A percentile compares a stretch with the other conserved stretches of the same genome.
Conservation (phyloP, 2,329 filamentous ascomycete genomes). For the Calonectria montana region DNA sequence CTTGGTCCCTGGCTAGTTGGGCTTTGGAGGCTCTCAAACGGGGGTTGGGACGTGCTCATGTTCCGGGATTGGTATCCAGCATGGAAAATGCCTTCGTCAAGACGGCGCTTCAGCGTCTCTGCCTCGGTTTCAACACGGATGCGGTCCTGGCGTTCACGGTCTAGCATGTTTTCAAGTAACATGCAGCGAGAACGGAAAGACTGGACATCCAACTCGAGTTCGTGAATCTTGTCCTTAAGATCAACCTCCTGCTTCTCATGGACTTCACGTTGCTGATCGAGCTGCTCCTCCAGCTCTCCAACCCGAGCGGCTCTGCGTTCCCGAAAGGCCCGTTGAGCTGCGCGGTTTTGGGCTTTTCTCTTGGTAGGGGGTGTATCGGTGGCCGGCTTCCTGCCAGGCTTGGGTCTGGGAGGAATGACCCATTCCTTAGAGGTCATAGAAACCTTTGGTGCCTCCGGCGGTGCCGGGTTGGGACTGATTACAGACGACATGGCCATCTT, state of each 20-base stretch:
- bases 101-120: constrained; percentile 47
- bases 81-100: constrained; percentile 43
- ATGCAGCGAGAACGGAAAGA: constrained; percentile 72
- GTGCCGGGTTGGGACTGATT: constrained; percentile 53
- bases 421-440: constrained; percentile 85
- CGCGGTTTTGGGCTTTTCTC: constrained; percentile 93
- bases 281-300: constrained; percentile 76
- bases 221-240: constrained; percentile 65
- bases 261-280: constrained; percentile 69
- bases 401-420: constrained; percentile 85
- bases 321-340: constrained; percentile 90
- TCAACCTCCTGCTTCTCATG: constrained; percentile 69
- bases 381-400: constrained; percentile 92
- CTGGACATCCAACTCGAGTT: constrained; percentile 74
- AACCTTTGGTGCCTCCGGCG: constrained; percentile 57
- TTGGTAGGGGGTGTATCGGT: constrained; percentile 94
- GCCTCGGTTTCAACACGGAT: constrained; percentile 56
- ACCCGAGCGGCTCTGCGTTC: constrained; percentile 88
- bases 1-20: constrained; percentile 41
- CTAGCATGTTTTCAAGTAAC: constrained; percentile 72
- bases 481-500: constrained; percentile 62
- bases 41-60: constrained; percentile 41
- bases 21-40: constrained; percentile 43
- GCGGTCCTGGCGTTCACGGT: constrained; percentile 65
- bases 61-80: constrained; percentile 41